Percentiles rank a stretch among this genome's conserved stretches.
Evolutionary conservation across 2,329 filamentous ascomycete genomes (phyloP).

Genomic region (Fusarium burgessii): DNA sequence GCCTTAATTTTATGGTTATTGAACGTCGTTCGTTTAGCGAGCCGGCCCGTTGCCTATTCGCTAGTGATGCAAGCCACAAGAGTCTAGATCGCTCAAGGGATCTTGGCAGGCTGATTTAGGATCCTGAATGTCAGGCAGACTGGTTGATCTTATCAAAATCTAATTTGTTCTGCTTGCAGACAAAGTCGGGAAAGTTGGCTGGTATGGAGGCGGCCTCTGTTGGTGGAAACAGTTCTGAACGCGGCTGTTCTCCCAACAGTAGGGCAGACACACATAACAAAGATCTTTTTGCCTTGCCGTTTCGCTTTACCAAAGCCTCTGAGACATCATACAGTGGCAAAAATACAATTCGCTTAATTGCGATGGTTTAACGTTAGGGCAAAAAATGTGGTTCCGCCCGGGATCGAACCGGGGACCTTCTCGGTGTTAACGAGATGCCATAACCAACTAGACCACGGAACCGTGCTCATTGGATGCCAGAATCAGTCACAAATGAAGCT

Average conservation of each 20-base stretch:
- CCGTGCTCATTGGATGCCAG: accelerated
- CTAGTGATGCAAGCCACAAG: neutral
- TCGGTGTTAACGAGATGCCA: conserved; percentile 36
- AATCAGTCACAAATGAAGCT: accelerated
- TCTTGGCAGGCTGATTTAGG: neutral
- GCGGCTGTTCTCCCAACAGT: neutral
- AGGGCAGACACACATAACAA: accelerated
- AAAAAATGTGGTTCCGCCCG: conserved; percentile 27
- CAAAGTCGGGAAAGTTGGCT: neutral
- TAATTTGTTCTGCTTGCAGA: neutral
- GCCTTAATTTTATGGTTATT: conserved; percentile 22
- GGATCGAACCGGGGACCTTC: conserved; percentile 34
- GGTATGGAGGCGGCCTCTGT: neutral
- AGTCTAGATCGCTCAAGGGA: neutral
- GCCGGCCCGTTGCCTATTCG: neutral
- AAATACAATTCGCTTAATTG: accelerated
- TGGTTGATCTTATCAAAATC: neutral
- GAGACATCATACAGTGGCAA: neutral
- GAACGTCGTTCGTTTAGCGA: neutral
- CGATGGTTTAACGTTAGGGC: accelerated
- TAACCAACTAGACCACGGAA: conserved; percentile 37
- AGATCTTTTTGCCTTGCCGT: neutral
- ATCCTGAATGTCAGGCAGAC: neutral
- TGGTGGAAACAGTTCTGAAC: neutral
- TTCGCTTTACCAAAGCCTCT: neutral